Percentiles rank a stretch among this genome's conserved stretches.
Conservation (phyloP, 345 rosid species). For the Gossypium thurberi region DNA sequence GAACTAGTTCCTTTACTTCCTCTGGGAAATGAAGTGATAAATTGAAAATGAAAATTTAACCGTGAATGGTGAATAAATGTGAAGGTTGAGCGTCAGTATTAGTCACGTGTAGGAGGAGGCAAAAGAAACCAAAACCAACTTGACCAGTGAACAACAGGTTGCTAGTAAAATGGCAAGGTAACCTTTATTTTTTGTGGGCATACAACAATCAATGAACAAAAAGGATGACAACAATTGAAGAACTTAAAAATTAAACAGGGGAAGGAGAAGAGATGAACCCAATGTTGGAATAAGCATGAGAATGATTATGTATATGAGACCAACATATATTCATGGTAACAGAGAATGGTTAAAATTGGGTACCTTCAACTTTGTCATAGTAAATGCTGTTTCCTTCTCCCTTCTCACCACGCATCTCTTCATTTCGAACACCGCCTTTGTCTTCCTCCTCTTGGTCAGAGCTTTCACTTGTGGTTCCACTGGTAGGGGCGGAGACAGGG, state of each 20-base stretch:
- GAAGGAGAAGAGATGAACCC: not conserved
- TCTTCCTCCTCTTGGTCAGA: not conserved
- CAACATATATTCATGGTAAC: not conserved
- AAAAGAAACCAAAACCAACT: not conserved
- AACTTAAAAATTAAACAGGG: not conserved
- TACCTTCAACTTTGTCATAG: conserved; percentile 31
- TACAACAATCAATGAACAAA: not conserved
- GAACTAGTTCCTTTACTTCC: not conserved
- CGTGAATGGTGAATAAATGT: not conserved
- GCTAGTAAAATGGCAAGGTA: not conserved
- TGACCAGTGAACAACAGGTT: not conserved
- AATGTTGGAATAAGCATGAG: not conserved
- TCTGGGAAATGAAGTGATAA: not conserved
- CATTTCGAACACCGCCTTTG: not conserved
- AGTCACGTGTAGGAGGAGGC: not conserved
- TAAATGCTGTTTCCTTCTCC: conserved; percentile 19
- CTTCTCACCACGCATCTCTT: not conserved
- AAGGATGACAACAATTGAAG: not conserved
- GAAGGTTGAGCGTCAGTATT: not conserved
- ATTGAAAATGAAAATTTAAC: not conserved
- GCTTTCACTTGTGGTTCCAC: not conserved
- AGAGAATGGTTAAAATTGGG: not conserved
- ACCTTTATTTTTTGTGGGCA: not conserved
- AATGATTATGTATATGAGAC: not conserved
- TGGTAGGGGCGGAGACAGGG: not conserved